A percentile compares a stretch with the other conserved stretches of the same genome.
Conservation (phyloP, 2,329 filamentous ascomycete species). For the Madurella fahalii region DNA sequence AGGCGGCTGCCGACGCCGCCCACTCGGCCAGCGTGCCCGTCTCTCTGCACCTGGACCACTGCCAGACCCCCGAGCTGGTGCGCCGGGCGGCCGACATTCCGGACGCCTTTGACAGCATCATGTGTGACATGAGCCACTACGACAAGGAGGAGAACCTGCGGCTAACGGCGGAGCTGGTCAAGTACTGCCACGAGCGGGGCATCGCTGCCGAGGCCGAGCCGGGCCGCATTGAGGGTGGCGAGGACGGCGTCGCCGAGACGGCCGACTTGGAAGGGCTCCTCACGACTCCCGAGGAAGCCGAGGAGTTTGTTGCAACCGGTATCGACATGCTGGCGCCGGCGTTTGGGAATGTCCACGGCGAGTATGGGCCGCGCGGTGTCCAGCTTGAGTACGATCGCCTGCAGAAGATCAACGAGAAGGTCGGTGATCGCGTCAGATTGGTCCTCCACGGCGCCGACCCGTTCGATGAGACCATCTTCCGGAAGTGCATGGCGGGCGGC, state of each 20-base stretch:
- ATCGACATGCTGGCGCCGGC: constrained; percentile 72
- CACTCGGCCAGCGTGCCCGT: constrained; percentile 56
- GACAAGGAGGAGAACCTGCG: constrained; percentile 63
- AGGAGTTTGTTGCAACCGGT: constrained; percentile 66
- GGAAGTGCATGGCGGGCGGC: constrained; percentile 41
- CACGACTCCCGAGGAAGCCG: constrained; percentile 65
- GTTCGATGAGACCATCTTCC: constrained; percentile 44
- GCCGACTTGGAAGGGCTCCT: constrained; percentile 45
- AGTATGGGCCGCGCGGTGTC: constrained; percentile 63
- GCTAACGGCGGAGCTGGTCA: constrained; percentile 57
- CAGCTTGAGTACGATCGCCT: constrained; percentile 56
- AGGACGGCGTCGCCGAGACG: constrained; percentile 67
- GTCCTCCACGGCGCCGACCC: constrained; percentile 48
- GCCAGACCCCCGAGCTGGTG: constrained; percentile 60
- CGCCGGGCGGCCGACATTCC: constrained; percentile 55
- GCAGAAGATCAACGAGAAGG: constrained; percentile 39
- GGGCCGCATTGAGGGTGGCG: constrained; percentile 53
- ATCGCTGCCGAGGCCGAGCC: constrained; percentile 67
- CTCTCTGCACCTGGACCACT: constrained; percentile 63
- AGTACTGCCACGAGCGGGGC: constrained; percentile 59
- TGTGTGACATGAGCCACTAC: constrained; percentile 70
- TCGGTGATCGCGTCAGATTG: constrained; percentile 43
- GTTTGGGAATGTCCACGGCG: constrained; percentile 73
- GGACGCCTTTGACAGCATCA: constrained; percentile 64
- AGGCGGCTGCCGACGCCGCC: constrained; percentile 53